Base-by-base conservation (phyloP, 1,284 basidiomycete genomes). In the Ustilago curta region DNA sequence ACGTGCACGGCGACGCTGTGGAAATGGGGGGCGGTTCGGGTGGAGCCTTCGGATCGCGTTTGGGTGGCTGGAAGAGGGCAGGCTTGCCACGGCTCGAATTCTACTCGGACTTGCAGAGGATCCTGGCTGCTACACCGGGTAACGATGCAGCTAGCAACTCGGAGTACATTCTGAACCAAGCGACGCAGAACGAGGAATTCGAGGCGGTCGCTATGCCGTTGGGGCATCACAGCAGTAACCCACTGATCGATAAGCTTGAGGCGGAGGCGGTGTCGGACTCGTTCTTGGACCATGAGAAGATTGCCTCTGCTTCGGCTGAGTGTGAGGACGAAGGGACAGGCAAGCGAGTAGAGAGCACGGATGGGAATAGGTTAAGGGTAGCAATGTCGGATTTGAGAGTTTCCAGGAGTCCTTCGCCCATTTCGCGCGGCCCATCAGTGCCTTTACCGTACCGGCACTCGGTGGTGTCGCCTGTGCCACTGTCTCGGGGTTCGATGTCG, bases 11-110 rank as follows among this genome's bases (percentile, higher is more conserved):
- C 21, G 59, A 71, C 9, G 48, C 65, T 6, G 57, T 48, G 2
- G 73, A 76, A 50, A 66, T 69, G 59, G 73, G 64, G 0, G 69
- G 66, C 39, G 56, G 31, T 8, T 42, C 40, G 1, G 68, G 64
- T 1, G 68, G 68, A 31, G 68, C 72, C 8, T 74, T 70, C 29
- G 66, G 71, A 14, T 69, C 66, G 21, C 66, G 71, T 6, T 35
- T 57, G 4, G 61, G 59, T 12, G 74, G 57, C 14, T 77, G 75
- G 75, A 64, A 74, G 61, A 25, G 63, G 32, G 63, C 75, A 2
- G 71, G 67, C 9, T 31, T 77, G 29, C 75, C 75, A 4, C 35
- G 75, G 48, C 54, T 77, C 29, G 75, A 77, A 49, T 77, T 77
- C 63, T 77, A 67, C 37, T 70, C 70, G 12, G 75, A 77, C 25